Evolutionary conservation across 164 flowering plant genomes (phyloP).

Genomic region (Akebia trifoliata): DNA sequence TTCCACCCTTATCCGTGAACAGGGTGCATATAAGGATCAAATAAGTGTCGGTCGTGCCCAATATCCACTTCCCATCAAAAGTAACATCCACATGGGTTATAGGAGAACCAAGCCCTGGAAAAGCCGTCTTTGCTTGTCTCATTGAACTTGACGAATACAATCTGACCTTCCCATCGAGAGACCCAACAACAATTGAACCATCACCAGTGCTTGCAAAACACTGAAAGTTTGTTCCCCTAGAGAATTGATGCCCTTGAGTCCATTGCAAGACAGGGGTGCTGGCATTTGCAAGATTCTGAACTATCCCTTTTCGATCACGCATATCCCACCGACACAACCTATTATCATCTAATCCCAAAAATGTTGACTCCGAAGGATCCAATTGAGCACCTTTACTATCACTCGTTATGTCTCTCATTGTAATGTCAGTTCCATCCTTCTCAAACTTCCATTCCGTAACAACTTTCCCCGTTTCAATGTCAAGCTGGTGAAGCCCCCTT

Average conservation of each 20-base stretch:
- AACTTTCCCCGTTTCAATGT: conserved; percentile 88
- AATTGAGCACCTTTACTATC: conserved; percentile 81
- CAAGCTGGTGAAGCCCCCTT: conserved; percentile 73
- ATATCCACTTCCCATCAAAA: conserved; percentile 95
- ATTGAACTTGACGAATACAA: conserved; percentile 82
- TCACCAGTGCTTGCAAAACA: conserved; percentile 96
- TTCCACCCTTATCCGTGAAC: conserved; percentile 88
- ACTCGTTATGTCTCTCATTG: conserved; percentile 83
- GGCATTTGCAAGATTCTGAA: conserved; percentile 55
- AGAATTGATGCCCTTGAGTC: conserved; percentile 94
- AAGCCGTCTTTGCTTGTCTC: conserved; percentile 96
- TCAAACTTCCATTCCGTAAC: conserved; percentile 83
- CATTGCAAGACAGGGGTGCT: conserved; percentile 77
- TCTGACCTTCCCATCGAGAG: conserved; percentile 94
- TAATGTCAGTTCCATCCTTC: conserved; percentile 78
- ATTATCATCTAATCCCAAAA: conserved; percentile 89
- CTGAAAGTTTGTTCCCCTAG: conserved; percentile 82
- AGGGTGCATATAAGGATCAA: conserved; percentile 83
- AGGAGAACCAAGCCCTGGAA: conserved; percentile 96
- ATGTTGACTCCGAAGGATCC: conserved; percentile 92
- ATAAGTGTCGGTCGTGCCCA: conserved; percentile 92
- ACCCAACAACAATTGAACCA: conserved; percentile 96
- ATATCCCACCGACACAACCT: conserved; percentile 95
- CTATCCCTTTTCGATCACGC: conserved; percentile 87
- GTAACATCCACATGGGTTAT: conserved; percentile 96